Conservation (phyloP, 1,284 basidiomycete genomes). For the Kalmanozyma brasiliensis region DNA sequence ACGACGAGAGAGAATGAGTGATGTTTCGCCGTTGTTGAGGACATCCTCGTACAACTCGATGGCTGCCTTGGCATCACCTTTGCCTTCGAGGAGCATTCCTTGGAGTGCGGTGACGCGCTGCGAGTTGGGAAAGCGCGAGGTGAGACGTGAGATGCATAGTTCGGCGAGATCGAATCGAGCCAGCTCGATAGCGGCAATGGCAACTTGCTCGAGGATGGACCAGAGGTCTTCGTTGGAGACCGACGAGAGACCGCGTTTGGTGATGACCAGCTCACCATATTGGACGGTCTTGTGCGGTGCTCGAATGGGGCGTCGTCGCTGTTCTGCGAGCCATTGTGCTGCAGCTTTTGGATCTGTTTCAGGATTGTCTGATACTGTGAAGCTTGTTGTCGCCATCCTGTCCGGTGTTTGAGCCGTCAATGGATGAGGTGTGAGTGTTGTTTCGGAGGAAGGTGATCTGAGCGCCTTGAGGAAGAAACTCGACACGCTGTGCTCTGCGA, state of each 20-base stretch:
- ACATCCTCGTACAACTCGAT: conserved; percentile 78
- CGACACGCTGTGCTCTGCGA: no score
- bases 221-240: conserved; percentile 70
- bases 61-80: conserved; percentile 70
- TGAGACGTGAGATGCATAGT: conserved; percentile 77
- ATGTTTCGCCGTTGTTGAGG: conserved; percentile 78
- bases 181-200: conserved; percentile 84
- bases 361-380: conserved; percentile 36
- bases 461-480: conserved; percentile 11
- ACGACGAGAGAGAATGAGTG: conserved; percentile 83
- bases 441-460: conserved; percentile 9
- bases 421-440: background rate
- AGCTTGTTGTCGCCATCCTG: conserved; percentile 11
- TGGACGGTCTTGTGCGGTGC: conserved; percentile 79
- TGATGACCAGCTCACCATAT: conserved; percentile 74
- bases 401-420: background rate
- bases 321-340: conserved; percentile 52
- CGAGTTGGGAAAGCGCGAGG: conserved; percentile 80
- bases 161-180: conserved; percentile 82
- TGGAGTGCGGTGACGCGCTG: conserved; percentile 84
- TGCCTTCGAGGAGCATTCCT: conserved; percentile 85
- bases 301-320: conserved; percentile 67
- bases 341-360: conserved; percentile 41
- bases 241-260: conserved; percentile 71
- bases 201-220: conserved; percentile 87